These are phyloP conservation scores for Blastomyces gilchristii DNA, from an alignment of 2,329 filamentous ascomycete species.

Conservation along the genomic window DNA sequence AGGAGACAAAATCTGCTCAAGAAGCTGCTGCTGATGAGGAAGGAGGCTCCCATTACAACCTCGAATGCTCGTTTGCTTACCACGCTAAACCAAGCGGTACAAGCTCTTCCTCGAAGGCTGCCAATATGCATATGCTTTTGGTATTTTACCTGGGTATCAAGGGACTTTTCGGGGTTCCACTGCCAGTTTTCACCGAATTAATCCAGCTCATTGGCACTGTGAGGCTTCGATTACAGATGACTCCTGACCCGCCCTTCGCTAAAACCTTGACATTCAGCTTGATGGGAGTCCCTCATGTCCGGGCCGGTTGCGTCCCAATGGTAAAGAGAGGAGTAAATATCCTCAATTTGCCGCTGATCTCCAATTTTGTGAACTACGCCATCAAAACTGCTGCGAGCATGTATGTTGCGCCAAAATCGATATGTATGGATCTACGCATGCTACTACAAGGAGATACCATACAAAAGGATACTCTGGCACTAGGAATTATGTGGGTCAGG, in stretches of 20 bases:
- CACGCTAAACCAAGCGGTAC: constrained; percentile 67
- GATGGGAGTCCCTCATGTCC: constrained; percentile 84
- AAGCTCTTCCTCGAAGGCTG: constrained; percentile 67
- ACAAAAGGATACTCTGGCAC: constrained; percentile 70
- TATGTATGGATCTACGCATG: constrained; percentile 83
- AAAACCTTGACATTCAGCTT: constrained; percentile 88
- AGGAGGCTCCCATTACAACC: constrained; percentile 83
- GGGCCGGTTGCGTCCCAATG: constrained; percentile 85
- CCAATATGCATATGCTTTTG: constrained; percentile 95
- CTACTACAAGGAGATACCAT: constrained; percentile 87
- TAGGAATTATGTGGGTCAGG: constrained; percentile 84
- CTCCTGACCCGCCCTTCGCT: constrained; percentile 81
- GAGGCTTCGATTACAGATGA: constrained; percentile 70
- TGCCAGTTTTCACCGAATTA: constrained; percentile 85
- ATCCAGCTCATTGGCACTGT: constrained; percentile 82
- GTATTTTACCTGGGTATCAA: constrained; percentile 88
- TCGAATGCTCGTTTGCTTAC: constrained; percentile 84
- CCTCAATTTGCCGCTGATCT: constrained; percentile 82
- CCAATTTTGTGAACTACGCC: constrained; percentile 93
- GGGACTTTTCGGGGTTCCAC: constrained; percentile 76
- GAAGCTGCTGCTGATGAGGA: constrained; percentile 83
- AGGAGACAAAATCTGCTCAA: constrained; percentile 71
- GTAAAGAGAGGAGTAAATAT: constrained; percentile 84
- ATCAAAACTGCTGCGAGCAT: constrained; percentile 77
- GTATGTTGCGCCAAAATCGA: constrained; percentile 89